Evolutionary conservation across 2,329 filamentous ascomycete species (phyloP), one percentile per base, ranked within the genome.

Genomic region (Trichoderma polysporum): DNA sequence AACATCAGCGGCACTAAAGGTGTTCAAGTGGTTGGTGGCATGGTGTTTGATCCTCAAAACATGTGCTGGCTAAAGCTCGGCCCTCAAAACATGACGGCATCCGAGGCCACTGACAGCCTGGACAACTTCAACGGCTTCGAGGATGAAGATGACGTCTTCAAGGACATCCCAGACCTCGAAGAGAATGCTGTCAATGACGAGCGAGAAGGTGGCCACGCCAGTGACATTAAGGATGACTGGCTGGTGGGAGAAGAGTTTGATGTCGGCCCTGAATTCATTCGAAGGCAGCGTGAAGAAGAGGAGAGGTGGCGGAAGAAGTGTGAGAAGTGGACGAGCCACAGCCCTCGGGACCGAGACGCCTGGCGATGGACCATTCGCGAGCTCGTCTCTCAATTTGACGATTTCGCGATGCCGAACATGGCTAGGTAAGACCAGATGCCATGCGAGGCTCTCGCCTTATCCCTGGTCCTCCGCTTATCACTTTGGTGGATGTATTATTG

Each of bases 41-140:
- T 99, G 95, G 91, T 98, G 10, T 99, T 98, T 76, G 95, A 99
- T 75, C 95, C 95, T 3, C 90, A 93, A 69, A 92, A 92, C 73
- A 98, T 99, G 94, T 96, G 93, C 77, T 99, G 95, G 95, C 85
- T 98, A 66, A 97, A 97, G 78, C 83, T 95, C 69, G 82, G 84
- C 54, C 78, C 82, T 19, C 81, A 82, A 59, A 49, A 56, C 22
- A 52, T 39, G 37, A 73, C 78, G 49, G 82, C 80, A 67, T 81
- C 82, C 1, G 83, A 86, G 19, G 77, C 79, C 10, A 81, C 82
- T 50, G 88, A 90, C 72, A 82, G 85, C 2, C 82, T 90, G 79
- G 87, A 89, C 70, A 84, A 84, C 0, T 88, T 90, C 68, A 87
- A 92, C 66, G 90, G 89, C 25, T 79, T 91, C 17, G 92, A 96